Evolutionary conservation across 306 rosid genomes (phyloP).

Genomic region (Glycine soja): DNA sequence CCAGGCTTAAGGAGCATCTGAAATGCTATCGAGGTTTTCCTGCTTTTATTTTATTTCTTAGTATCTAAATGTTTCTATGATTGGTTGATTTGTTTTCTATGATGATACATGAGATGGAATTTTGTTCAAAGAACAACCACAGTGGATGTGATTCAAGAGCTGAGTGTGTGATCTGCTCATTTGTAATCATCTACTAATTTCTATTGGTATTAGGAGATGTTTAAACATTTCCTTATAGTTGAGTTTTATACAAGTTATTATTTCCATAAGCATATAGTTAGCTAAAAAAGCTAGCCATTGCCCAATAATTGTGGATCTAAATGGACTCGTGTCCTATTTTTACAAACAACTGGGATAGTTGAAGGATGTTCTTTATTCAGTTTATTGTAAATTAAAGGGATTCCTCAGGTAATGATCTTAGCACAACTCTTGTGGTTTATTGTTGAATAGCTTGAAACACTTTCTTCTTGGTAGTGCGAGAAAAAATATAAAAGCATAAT

Average conservation of each 20-base stretch:
- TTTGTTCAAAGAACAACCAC: slow-evolving; percentile 77
- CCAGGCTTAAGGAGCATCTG: no score
- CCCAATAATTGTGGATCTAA: slow-evolving; percentile 39
- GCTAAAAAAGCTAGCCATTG: not conserved
- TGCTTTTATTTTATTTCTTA: no score
- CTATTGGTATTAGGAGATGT: not conserved
- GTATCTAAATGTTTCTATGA: no score
- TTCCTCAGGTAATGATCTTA: slow-evolving; percentile 4
- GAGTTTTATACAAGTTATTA: slow-evolving; percentile 19
- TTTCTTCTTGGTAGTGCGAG: not conserved
- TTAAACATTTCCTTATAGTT: slow-evolving; percentile 12
- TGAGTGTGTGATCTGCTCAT: slow-evolving; percentile 40
- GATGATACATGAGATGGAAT: not conserved
- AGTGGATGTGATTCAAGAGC: slow-evolving; percentile 62
- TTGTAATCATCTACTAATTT: slow-evolving; percentile 34
- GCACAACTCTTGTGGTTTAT: not conserved
- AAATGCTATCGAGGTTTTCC: no score
- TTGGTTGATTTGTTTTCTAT: no score
- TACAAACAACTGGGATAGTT: slow-evolving; percentile 1
- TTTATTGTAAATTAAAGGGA: slow-evolving; percentile 35
- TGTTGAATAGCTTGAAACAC: not conserved
- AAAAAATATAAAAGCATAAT: not conserved
- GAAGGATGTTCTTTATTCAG: slow-evolving; percentile 19
- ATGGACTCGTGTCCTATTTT: not conserved
- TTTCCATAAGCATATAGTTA: slow-evolving; percentile 23